These are phyloP conservation scores for Yarrowia hollandica DNA, from an alignment of 805 yeast species.

Conservation along the genomic window DNA sequence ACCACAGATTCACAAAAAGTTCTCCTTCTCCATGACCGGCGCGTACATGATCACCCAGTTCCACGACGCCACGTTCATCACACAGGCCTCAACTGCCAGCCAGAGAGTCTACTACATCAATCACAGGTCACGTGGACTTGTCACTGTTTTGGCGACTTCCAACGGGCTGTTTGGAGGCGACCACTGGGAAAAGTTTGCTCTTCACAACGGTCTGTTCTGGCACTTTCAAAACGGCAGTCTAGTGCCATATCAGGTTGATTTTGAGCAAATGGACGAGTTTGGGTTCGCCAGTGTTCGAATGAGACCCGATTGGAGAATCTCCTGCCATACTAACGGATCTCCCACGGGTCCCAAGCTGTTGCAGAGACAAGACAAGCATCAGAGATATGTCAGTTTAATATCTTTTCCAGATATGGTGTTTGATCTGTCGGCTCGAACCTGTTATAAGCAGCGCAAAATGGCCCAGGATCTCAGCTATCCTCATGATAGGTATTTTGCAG, in stretches of 20 bases:
- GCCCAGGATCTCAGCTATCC: not conserved
- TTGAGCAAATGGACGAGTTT: not conserved
- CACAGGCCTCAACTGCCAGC: not conserved
- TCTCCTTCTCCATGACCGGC: not conserved
- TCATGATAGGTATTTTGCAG: not conserved
- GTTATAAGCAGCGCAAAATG: not conserved
- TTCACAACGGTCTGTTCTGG: not conserved
- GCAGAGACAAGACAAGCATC: not conserved
- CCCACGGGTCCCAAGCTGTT: not conserved
- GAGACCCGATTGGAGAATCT: not conserved
- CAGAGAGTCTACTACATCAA: not conserved
- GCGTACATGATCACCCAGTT: slow-evolving; percentile 9
- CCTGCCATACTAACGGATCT: not conserved
- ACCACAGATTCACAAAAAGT: not conserved
- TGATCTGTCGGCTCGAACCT: not conserved
- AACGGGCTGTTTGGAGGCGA: slow-evolving; percentile 9
- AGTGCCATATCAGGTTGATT: not conserved
- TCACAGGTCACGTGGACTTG: not conserved
- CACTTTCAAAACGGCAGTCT: not conserved
- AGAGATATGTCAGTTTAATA: not conserved
- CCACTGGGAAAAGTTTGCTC: slow-evolving; percentile 10
- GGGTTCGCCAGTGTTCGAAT: not conserved
- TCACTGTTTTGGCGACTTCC: not conserved
- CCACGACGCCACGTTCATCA: slow-evolving; percentile 3
- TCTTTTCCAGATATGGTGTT: not conserved